These are phyloP conservation scores for Sugiyamaella xylanicola DNA, from an alignment of 1,139 yeast species.

Conservation along the genomic window DNA sequence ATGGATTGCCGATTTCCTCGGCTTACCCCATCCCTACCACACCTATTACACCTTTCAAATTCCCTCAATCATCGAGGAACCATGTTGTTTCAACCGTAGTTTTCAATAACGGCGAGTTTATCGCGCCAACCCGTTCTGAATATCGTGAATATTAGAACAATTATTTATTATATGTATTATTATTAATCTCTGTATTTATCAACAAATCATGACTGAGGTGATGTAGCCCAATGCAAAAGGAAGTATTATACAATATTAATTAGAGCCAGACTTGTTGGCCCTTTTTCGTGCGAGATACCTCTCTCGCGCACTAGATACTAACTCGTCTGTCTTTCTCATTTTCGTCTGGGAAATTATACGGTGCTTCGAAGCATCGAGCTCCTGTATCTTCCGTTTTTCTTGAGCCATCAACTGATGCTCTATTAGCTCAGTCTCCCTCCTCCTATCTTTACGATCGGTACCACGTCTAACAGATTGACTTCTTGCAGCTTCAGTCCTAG, in stretches of 20 bases:
- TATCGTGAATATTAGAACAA: constrained; percentile 7
- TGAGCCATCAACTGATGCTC: constrained; percentile 17
- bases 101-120: neutral
- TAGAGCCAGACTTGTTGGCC: too few species aligned
- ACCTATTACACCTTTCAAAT: neutral
- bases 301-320: constrained; percentile 36
- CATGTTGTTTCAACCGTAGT: neutral
- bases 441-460: constrained; percentile 9
- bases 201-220: neutral
- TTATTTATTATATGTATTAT: too few species aligned
- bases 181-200: neutral
- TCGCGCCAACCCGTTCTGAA: constrained; percentile 9
- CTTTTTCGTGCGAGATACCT: constrained; percentile 38
- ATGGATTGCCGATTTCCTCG: neutral
- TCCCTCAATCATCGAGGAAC: neutral
- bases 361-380: constrained; percentile 49
- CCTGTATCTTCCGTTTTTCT: constrained; percentile 38
- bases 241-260: too few species aligned
- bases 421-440: constrained; percentile 17
- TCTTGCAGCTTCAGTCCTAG: too few species aligned
- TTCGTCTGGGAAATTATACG: constrained; percentile 43
- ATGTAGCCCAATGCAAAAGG: too few species aligned
- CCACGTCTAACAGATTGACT: too few species aligned
- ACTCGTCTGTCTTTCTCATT: constrained; percentile 27
- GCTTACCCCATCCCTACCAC: constrained; percentile 4